phyloP scores from a whole-genome alignment of 441 rosid genomes.

The California macrophylla region DNA sequence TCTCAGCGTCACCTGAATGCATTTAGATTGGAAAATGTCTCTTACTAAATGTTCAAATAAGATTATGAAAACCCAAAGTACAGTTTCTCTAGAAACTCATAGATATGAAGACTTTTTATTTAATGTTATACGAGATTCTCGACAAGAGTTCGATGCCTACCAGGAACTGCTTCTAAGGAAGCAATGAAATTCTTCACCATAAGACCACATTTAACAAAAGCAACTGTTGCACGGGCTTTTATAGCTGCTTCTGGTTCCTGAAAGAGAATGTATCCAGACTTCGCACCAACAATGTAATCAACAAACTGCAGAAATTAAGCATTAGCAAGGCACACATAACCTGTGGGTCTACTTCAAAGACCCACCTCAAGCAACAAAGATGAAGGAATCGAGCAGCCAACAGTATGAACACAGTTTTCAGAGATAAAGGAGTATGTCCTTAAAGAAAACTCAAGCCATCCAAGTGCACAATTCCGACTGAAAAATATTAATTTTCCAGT shows the following conservation, averaged over 20 bases:
- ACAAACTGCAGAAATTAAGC: constrained; percentile 24
- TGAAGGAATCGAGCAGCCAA: background rate
- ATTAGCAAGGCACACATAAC: background rate
- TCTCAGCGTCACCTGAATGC: constrained; percentile 17
- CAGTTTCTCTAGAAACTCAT: background rate
- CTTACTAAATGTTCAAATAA: background rate
- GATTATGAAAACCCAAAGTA: background rate
- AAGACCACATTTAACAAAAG: constrained; percentile 32
- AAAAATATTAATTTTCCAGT: background rate
- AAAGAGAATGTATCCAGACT: constrained; percentile 36
- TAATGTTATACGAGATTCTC: background rate
- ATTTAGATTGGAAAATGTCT: background rate
- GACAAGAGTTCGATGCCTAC: constrained; percentile 18
- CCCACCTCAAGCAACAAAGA: background rate
- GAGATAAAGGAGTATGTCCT: background rate
- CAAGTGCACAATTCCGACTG: background rate
- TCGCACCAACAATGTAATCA: constrained; percentile 32
- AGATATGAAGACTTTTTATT: background rate
- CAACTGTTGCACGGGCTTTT: constrained; percentile 37
- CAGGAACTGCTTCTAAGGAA: constrained; percentile 34
- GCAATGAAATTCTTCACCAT: constrained; percentile 29
- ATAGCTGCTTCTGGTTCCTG: constrained; percentile 33
- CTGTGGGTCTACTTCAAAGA: background rate
- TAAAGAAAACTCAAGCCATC: background rate
- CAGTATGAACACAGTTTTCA: background rate